Evolutionary conservation across 768 basidiomycete species (phyloP).

Genomic region (Rhizopogon sp.): DNA sequence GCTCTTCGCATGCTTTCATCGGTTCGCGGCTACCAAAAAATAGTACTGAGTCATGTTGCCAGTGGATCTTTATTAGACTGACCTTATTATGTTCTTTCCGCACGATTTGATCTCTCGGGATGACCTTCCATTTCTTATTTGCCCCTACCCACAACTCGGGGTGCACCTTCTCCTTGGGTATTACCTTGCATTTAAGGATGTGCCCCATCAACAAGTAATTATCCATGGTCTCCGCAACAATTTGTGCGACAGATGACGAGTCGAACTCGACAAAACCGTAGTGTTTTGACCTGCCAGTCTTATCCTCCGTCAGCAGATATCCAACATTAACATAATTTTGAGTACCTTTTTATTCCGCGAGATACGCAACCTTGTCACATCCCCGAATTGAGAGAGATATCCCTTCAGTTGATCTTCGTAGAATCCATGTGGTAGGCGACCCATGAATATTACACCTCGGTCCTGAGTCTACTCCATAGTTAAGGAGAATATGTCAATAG

Average conservation of each 20-base stretch:
- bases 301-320: background rate
- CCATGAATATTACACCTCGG: constrained; percentile 82
- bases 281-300: constrained; percentile 97
- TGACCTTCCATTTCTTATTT: constrained; percentile 80
- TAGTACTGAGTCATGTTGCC: background rate
- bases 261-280: constrained; percentile 96
- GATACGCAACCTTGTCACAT: constrained; percentile 79
- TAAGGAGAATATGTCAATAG: background rate
- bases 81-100: constrained; percentile 84
- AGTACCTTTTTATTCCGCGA: constrained; percentile 90
- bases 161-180: constrained; percentile 88
- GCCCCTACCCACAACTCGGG: constrained; percentile 97
- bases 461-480: constrained; percentile 37
- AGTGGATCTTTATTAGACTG: background rate
- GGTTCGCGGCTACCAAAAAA: constrained; percentile 55
- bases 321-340: background rate
- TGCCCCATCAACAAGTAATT: constrained; percentile 96
- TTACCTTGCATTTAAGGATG: constrained; percentile 84
- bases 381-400: constrained; percentile 95
- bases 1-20: constrained; percentile 62
- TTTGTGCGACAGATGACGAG: constrained; percentile 83
- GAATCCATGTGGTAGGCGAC: constrained; percentile 94
- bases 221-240: constrained; percentile 98
- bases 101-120: constrained; percentile 70
- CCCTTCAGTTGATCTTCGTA: constrained; percentile 91